phyloP scores from a whole-genome alignment of 208 protist genomes.

The Lotmaria passim region DNA sequence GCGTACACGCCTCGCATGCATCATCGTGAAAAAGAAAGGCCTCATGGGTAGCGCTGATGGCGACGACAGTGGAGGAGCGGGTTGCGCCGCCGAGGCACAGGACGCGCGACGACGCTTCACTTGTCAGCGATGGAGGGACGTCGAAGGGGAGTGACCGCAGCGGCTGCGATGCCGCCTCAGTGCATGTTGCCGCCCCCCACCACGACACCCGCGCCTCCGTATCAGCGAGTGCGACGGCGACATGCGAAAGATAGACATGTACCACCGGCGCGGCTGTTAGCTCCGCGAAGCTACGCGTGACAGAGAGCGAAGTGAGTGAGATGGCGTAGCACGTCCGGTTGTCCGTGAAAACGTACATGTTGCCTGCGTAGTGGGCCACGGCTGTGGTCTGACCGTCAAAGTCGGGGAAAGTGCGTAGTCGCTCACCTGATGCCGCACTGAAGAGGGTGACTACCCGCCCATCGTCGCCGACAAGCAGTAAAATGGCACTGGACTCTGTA shows the following conservation, averaged over 20 bases:
- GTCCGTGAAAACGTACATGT: slow-evolving; percentile 40
- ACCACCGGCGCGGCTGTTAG: slow-evolving; percentile 17
- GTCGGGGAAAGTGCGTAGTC: slow-evolving; percentile 50
- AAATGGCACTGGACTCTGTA: neutral
- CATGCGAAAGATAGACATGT: slow-evolving; percentile 8
- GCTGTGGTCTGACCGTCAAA: slow-evolving; percentile 32
- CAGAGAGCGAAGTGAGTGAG: slow-evolving; percentile 19
- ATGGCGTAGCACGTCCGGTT: slow-evolving; percentile 28
- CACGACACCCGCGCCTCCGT: slow-evolving; percentile 19
- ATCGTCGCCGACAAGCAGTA: slow-evolving; percentile 34
- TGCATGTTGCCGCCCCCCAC: neutral
- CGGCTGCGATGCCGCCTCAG: no score
- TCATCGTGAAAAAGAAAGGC: slow-evolving; percentile 18
- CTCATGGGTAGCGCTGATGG: slow-evolving; percentile 18
- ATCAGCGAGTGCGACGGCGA: slow-evolving; percentile 28
- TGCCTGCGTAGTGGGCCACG: slow-evolving; percentile 12
- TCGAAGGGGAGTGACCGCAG: slow-evolving; percentile 1
- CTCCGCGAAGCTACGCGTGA: slow-evolving; percentile 24
- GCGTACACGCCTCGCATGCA: slow-evolving; percentile 11
- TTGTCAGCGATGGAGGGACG: neutral
- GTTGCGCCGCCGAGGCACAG: slow-evolving; percentile 17
- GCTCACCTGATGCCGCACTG: slow-evolving; percentile 34
- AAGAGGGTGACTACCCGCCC: slow-evolving; percentile 34
- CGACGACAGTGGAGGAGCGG: neutral
- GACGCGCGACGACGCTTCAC: slow-evolving; percentile 28